Base-by-base conservation (phyloP, 2,329 filamentous ascomycete genomes). In the Aaosphaeria pasadenensis region DNA sequence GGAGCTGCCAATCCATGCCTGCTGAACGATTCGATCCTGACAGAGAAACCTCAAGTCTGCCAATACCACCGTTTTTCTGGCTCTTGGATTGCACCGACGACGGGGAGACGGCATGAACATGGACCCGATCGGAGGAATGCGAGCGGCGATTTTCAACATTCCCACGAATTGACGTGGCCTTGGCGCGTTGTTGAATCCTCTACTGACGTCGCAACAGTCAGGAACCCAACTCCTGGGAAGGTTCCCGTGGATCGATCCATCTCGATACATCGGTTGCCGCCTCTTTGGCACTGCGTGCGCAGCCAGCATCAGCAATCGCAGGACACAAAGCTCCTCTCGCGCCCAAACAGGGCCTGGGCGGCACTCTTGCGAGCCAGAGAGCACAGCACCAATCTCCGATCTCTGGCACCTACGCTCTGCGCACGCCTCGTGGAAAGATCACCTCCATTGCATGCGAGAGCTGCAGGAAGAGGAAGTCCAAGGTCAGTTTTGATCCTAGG, bases 401-500 rank as follows among this genome's bases (percentile, higher is more conserved):
- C 40, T 58, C 66, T 24, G 66, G 66, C 33, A 68, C 64, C 6
- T 69, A 69, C 49, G 66, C 66, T 17, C 48, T 69, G 36, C 64
- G 66, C 30, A 69, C 66, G 7, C 66, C 66, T 29, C 60, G 66
- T n/a, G 66, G 66, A 29, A 69, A 69, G 45, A 71, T 71, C 43
- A 71, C 67, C 9, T 69, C 67, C 5, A 71, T 71, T 55, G 67
- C 67, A 13, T 71, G 67, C 48, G 67, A 70, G 44, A 69, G 66
- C 43, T 71, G 67, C 46, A 58, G 67, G 51, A 71, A 70, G 47
- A 62, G 67, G 17, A 71, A 71, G 45, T 70, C 66, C 33, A 71
- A 71, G 62, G 67, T 69, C 46, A 31, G 59, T 45, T 24, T 24
- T 24, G 17, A 24, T 24, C 17, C 17, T 24, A 24, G 17, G 17